A percentile compares a stretch with the other conserved stretches of the same genome.
These are phyloP conservation scores for Tolypocladium album DNA, from an alignment of 2,329 filamentous ascomycete species.

Conservation along the genomic window DNA sequence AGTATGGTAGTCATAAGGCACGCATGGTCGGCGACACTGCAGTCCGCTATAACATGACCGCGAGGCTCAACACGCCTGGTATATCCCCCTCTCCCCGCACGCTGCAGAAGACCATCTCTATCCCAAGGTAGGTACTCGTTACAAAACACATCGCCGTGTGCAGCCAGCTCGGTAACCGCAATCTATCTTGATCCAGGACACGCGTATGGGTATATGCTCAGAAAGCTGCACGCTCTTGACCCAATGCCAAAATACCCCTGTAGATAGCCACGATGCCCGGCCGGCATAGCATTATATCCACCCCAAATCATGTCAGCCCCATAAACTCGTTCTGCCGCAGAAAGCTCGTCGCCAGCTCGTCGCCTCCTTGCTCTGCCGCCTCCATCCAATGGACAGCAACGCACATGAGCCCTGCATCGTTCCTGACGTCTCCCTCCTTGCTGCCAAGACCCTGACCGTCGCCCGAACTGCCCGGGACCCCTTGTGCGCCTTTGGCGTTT, in stretches of 20 bases:
- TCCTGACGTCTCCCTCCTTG: slow-evolving; percentile 44
- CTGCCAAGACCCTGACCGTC: slow-evolving; percentile 14
- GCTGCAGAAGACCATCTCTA: not conserved
- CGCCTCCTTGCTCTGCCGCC: slow-evolving; percentile 73
- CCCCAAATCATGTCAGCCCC: slow-evolving; percentile 15
- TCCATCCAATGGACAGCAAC: slow-evolving; percentile 98
- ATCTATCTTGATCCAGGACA: not conserved
- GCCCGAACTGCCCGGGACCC: slow-evolving; percentile 6
- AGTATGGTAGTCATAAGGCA: too few relatives aligned
- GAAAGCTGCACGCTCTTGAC: not conserved
- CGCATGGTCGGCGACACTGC: not conserved
- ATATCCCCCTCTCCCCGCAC: not conserved
- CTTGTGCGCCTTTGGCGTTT: slow-evolving; percentile 10
- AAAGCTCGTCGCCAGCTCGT: slow-evolving; percentile 73
- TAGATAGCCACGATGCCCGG: not conserved
- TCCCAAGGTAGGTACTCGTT: not conserved
- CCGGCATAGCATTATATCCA: not conserved
- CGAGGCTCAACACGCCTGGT: not conserved
- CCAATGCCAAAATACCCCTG: not conserved
- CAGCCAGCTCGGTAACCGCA: not conserved
- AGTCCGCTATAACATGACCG: not conserved
- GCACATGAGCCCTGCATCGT: slow-evolving; percentile 83
- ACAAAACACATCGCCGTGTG: not conserved
- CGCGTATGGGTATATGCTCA: not conserved
- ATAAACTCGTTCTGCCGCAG: slow-evolving; percentile 53